Evolutionary conservation across 2,329 filamentous ascomycete species (phyloP).

Genomic region (Neurospora crassa): DNA sequence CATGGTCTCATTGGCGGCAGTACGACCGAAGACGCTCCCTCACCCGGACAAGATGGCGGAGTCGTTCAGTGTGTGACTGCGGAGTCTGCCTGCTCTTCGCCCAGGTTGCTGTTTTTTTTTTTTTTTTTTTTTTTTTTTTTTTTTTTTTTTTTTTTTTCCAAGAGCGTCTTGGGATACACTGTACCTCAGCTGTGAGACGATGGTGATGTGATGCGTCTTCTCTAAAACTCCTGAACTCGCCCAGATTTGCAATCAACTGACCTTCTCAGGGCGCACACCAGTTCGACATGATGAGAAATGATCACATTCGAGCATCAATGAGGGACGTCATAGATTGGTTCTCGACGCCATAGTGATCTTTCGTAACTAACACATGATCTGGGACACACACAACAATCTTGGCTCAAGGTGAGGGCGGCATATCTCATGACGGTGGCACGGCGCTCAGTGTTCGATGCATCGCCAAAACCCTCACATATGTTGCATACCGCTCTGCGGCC

Average conservation of each 20-base stretch:
- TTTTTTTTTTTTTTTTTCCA: neutral
- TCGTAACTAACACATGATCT: neutral
- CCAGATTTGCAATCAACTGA: neutral
- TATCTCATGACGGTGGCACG: neutral
- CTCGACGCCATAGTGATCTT: neutral
- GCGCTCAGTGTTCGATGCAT: neutral
- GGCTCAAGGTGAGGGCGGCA: neutral
- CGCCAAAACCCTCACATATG: neutral
- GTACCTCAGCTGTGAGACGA: neutral
- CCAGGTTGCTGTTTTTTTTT: neutral
- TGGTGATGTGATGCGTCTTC: neutral
- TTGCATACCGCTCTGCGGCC: neutral
- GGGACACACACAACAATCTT: neutral
- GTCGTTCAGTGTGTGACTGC: neutral
- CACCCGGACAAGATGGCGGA: neutral
- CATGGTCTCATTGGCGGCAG: neutral
- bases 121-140: too few species aligned
- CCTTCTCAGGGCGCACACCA: neutral
- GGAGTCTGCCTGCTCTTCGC: neutral
- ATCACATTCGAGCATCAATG: neutral
- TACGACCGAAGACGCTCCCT: neutral
- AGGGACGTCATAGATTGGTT: neutral
- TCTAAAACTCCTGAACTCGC: neutral
- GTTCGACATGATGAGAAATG: neutral
- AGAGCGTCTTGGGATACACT: neutral